A percentile compares a stretch with the other conserved stretches of the same genome.
Conservation (phyloP, 805 yeast genomes). For the Kuraishia hungarica region DNA sequence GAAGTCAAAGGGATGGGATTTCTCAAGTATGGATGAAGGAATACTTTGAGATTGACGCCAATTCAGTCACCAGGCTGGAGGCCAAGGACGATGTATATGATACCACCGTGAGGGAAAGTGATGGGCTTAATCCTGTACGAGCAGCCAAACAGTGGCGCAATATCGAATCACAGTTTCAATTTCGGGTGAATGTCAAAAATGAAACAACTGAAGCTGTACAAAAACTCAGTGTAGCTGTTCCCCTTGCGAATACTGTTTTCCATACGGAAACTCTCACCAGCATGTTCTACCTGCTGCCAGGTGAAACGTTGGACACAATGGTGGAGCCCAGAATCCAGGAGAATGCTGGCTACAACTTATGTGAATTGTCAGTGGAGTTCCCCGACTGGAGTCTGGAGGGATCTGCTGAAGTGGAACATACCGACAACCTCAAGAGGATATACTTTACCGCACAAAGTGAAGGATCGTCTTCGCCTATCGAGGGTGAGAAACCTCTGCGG, state of each 20-base stretch:
- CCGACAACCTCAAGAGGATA: conserved; percentile 9
- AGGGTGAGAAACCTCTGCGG: conserved; percentile 16
- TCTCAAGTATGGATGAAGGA: conserved; percentile 18
- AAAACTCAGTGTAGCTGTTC: neutral
- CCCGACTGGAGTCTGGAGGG: neutral
- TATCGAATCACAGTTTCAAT: neutral
- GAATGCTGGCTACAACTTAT: neutral
- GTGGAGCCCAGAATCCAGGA: neutral
- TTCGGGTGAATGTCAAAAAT: neutral
- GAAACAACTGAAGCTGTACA: too few species aligned
- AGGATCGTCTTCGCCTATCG: neutral
- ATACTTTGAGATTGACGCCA: neutral
- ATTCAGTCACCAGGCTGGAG: neutral
- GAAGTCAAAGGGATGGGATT: conserved; percentile 13
- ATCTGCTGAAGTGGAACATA: conserved; percentile 3
- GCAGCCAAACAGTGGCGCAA: neutral
- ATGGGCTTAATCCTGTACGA: neutral
- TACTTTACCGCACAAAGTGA: conserved; percentile 4
- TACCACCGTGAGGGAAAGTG: neutral
- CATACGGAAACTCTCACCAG: neutral
- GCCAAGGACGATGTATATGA: neutral
- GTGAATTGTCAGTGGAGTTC: neutral
- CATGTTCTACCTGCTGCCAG: neutral
- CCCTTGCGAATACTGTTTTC: conserved; percentile 7
- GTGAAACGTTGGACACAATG: neutral